phyloP scores from a whole-genome alignment of 139 green algal genomes.

The Cymbomonas tetramitiformis region DNA sequence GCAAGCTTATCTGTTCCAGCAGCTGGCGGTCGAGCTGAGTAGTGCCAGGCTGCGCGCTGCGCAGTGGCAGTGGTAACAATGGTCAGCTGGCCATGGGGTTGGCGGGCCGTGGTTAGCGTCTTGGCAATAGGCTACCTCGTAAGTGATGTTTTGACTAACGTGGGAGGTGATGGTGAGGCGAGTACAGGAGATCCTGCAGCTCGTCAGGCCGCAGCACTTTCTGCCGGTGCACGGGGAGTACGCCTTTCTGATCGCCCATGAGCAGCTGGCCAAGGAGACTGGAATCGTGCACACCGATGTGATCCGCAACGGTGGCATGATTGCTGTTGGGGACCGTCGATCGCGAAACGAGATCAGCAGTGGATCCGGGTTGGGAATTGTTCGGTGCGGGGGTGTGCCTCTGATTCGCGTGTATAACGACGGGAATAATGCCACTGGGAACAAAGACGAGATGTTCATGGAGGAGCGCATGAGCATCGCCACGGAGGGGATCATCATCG shows the following conservation, averaged over 20 bases:
- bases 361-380: slow-evolving; percentile 49
- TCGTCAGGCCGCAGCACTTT: slow-evolving; percentile 91
- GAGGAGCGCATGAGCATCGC: slow-evolving; percentile 64
- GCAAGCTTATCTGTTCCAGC: no score
- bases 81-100: no score
- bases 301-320: slow-evolving; percentile 92
- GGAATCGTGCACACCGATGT: slow-evolving; percentile 58
- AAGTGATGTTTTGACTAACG: no score
- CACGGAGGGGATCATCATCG: slow-evolving; percentile 76
- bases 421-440: slow-evolving; percentile 68
- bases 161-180: background rate
- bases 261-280: slow-evolving; percentile 49
- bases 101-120: no score
- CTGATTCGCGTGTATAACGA: slow-evolving; percentile 85
- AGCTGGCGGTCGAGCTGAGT: no score
- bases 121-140: no score
- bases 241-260: slow-evolving; percentile 82
- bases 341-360: slow-evolving; percentile 49
- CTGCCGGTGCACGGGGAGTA: slow-evolving; percentile 95
- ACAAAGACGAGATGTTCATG: slow-evolving; percentile 67
- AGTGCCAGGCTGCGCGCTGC: no score
- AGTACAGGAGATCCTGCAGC: slow-evolving; percentile 67
- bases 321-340: slow-evolving; percentile 62
- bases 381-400: no score
- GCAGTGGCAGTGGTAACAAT: no score